Conservation (phyloP, 129 eudicot species). For the Cynara cardunculus region DNA sequence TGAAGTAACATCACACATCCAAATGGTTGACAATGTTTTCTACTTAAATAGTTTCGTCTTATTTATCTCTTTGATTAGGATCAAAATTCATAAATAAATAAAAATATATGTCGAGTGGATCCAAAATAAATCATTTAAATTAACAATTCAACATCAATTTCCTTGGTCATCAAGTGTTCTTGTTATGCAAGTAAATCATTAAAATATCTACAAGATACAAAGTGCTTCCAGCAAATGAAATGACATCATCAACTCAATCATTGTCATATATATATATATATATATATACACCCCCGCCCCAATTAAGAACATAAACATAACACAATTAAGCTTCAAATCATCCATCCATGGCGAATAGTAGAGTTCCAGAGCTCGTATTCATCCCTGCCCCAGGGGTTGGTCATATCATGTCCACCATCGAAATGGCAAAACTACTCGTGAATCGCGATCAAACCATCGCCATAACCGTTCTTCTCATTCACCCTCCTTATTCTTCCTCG, state of each 20-base stretch:
- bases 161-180: background rate
- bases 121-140: no score
- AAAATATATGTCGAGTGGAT: no score
- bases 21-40: no score
- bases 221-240: background rate
- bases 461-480: constrained; percentile 19
- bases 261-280: no score
- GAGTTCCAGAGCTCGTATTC: constrained; percentile 26
- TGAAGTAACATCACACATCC: no score
- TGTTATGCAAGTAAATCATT: background rate
- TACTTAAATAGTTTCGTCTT: no score
- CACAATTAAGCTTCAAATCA: background rate
- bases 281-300: background rate
- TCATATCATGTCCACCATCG: constrained; percentile 28
- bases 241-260: background rate
- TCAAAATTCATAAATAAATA: no score
- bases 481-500: constrained; percentile 1
- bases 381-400: constrained; percentile 40
- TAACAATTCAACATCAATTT: no score
- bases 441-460: constrained; percentile 27
- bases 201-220: background rate
- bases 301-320: background rate
- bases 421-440: constrained; percentile 30
- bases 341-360: background rate
- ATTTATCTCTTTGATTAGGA: no score